Evolutionary conservation across 169 alveolate genomes (phyloP).

Genomic region (Besnoitia besnoiti): DNA sequence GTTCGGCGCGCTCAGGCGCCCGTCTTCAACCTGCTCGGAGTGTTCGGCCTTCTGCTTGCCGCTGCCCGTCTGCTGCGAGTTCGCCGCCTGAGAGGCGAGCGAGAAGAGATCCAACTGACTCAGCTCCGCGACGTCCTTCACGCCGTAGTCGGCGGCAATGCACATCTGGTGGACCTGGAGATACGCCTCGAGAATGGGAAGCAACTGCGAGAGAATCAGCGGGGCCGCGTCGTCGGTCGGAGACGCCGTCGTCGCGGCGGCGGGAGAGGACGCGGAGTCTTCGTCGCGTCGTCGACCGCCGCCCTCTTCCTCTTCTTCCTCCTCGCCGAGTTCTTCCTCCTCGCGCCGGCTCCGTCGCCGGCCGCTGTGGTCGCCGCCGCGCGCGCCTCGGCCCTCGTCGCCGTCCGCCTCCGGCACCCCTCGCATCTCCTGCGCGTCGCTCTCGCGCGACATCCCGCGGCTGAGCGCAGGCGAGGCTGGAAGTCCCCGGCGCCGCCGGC

Average conservation of each 20-base stretch:
- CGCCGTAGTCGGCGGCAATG: constrained; percentile 51
- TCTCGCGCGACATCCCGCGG: no score
- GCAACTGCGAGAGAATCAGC: constrained; percentile 49
- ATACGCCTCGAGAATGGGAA: constrained; percentile 64
- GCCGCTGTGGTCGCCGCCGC: not conserved
- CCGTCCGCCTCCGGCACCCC: not conserved
- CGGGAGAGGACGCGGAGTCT: not conserved
- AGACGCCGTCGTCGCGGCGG: not conserved
- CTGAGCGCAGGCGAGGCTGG: not conserved
- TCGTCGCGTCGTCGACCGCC: not conserved
- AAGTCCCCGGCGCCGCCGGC: not conserved
- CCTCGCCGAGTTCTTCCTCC: not conserved
- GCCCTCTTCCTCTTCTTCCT: not conserved
- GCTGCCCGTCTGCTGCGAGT: not conserved
- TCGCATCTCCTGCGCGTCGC: no score
- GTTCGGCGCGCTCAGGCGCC: no score
- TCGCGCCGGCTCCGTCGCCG: not conserved
- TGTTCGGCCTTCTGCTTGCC: no score
- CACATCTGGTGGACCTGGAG: constrained; percentile 44
- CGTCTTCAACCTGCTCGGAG: no score
- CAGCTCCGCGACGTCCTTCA: constrained; percentile 3
- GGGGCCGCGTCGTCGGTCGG: constrained; percentile 49
- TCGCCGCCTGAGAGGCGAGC: constrained; percentile 12
- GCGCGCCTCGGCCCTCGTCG: not conserved
- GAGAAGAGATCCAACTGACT: constrained; percentile 29